Evolutionary conservation across 1,284 basidiomycete genomes (phyloP).

Genomic region (Moniliophthora roreri): DNA sequence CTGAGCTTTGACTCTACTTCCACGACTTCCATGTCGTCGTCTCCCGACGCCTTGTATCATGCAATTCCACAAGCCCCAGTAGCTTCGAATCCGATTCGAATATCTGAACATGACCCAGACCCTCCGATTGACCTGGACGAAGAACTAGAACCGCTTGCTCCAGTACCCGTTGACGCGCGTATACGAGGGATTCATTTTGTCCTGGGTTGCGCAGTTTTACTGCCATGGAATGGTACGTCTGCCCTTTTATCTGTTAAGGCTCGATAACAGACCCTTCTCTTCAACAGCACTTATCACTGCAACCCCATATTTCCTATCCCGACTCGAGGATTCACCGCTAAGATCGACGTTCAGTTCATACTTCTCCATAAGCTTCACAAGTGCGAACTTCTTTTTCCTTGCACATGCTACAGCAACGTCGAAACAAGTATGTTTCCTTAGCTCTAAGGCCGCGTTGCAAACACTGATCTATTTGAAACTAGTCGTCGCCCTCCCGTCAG

Average conservation of each 20-base stretch:
- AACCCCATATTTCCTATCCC: slow-evolving; percentile 70
- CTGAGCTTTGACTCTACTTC: background rate
- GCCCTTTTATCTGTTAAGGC: slow-evolving; percentile 1
- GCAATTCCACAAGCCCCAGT: slow-evolving; percentile 33
- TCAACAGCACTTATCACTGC: slow-evolving; percentile 71
- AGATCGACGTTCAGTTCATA: slow-evolving; percentile 68
- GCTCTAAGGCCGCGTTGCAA: too few relatives aligned
- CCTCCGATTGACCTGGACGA: slow-evolving; percentile 7
- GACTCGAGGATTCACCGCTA: slow-evolving; percentile 55
- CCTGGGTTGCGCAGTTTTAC: slow-evolving; percentile 68
- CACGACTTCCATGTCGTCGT: slow-evolving; percentile 22
- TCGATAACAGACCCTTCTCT: slow-evolving; percentile 9
- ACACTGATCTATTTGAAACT: slow-evolving; percentile 7
- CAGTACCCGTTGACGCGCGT: slow-evolving; percentile 35
- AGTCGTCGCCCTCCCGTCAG: slow-evolving; percentile 48
- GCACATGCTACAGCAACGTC: slow-evolving; percentile 69
- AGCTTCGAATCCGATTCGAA: slow-evolving; percentile 26
- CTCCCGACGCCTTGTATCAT: slow-evolving; percentile 38
- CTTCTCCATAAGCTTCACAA: slow-evolving; percentile 62
- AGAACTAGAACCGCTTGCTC: slow-evolving; percentile 19
- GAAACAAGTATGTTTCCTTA: slow-evolving; percentile 50
- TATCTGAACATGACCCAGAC: slow-evolving; percentile 29
- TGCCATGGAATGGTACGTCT: slow-evolving; percentile 82
- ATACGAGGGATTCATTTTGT: slow-evolving; percentile 66
- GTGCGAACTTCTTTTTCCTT: slow-evolving; percentile 65